Evolutionary conservation across 2,329 filamentous ascomycete genomes (phyloP).

Genomic region (Botrytis porri): DNA sequence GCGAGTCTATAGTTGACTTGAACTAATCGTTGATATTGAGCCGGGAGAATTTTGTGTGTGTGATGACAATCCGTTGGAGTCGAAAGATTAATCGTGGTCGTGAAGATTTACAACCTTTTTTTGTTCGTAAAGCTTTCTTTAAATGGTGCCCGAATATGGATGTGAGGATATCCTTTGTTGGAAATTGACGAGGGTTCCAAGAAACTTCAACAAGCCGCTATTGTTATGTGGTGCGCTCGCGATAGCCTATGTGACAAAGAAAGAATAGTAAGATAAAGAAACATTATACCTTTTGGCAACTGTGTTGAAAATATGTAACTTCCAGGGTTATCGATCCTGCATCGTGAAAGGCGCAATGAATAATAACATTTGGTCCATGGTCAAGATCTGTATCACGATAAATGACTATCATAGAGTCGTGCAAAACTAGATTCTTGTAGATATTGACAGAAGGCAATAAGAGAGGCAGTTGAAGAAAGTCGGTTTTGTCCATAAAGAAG

Average conservation of each 20-base stretch:
- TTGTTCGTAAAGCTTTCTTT: background rate
- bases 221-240: background rate
- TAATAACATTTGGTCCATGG: background rate
- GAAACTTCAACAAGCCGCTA: background rate
- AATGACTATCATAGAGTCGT: background rate
- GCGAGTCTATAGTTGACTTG: background rate
- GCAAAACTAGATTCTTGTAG: background rate
- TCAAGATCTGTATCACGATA: background rate
- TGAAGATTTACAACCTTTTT: background rate
- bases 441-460: background rate
- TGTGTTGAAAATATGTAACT: background rate
- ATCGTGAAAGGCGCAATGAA: background rate
- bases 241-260: background rate
- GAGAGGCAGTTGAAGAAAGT: background rate
- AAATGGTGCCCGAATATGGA: background rate
- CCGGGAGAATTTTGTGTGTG: background rate
- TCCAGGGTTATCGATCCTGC: background rate
- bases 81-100: background rate
- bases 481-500: background rate
- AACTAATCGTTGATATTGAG: background rate
- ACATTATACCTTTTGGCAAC: background rate
- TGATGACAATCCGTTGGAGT: background rate
- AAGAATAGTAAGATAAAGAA: background rate
- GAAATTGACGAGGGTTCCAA: background rate
- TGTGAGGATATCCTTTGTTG: background rate